Base-by-base conservation (phyloP, 1,284 basidiomycete species). In the Earliella scabrosa region DNA sequence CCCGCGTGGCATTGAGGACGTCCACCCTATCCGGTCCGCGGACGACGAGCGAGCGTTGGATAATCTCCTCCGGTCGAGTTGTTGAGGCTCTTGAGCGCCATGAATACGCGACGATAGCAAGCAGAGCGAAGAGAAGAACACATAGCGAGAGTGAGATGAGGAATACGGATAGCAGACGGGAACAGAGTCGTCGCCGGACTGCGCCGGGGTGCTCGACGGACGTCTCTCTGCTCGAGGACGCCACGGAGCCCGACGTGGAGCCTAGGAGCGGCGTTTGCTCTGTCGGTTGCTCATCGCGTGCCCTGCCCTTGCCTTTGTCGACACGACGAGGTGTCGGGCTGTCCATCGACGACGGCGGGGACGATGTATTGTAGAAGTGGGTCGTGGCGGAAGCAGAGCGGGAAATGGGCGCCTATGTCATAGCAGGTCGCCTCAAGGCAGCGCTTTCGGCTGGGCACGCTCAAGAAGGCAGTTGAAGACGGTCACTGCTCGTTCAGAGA, bases 21-120 rank as follows among this genome's bases (percentile, higher is more conserved):
- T 85, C 77, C 41, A 90, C 70, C 20, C 75, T 72, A 61, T 85
- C 80, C 2, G 89, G 88, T 1, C 87, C 87, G 45, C 75, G 69
- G 39, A 88, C 71, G 9, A 82, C 75, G 9, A 91, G 66, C n/a
- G 81, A 80, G 20, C 77, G 72, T 34, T 82, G 71, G 38, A 90
- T 66, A 51, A 89, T 70, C 56, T 83, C 81, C 56, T 88, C 79
- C 9, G 83, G 76, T 2, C 83, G 80, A n/a, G 83, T 63, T 52
- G 72, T 68, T 10, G 82, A 77, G 1, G 82, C 80, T 38, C 77
- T 77, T 16, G 86, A 75, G 27, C 82, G 81, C 64, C 88, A 90
- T 1, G 85, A 83, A 73, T 82, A 88, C 6, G 81, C 82, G 8
- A 90, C 69, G 24, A 87, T 59, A 2, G 73, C 74, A 8, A 83